Percentiles rank a stretch among this genome's conserved stretches.
These are phyloP conservation scores for Plectosphaerella cucumerina DNA, from an alignment of 2,329 filamentous ascomycete species.

Conservation along the genomic window DNA sequence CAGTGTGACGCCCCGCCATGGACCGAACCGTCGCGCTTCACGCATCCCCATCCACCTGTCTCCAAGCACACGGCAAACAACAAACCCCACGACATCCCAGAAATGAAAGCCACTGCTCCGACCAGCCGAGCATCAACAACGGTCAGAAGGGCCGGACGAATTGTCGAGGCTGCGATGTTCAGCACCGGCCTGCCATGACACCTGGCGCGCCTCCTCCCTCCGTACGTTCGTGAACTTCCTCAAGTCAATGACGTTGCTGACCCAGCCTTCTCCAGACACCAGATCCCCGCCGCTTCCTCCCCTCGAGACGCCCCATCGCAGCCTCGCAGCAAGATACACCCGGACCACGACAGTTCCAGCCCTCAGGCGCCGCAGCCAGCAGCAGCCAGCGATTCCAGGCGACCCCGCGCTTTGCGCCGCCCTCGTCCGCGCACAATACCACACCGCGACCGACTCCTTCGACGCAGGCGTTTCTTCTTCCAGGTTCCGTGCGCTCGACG, in stretches of 20 bases:
- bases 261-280: constrained; percentile 25
- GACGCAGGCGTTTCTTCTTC: constrained; percentile 5
- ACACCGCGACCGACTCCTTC: constrained; percentile 9
- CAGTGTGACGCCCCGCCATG: too few relatives aligned
- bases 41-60: too few relatives aligned
- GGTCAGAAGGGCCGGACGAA: too few relatives aligned
- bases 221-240: neutral
- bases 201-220: constrained; percentile 1
- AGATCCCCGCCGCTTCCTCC: constrained; percentile 32
- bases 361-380: neutral
- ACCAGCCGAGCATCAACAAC: too few relatives aligned
- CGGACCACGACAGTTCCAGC: constrained; percentile 8
- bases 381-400: constrained; percentile 26
- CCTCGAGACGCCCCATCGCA: constrained; percentile 27
- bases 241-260: neutral
- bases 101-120: too few relatives aligned
- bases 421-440: constrained; percentile 18
- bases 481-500: constrained; percentile 14
- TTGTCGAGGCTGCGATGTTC: neutral
- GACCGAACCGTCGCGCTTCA: too few relatives aligned
- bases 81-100: too few relatives aligned
- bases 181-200: constrained; percentile 1
- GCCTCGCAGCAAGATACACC: constrained; percentile 25
- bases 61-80: too few relatives aligned
- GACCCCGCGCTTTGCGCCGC: constrained; percentile 32